Conservation (phyloP, 192 early-diverging fungal genomes). For the Mortierella alpina region DNA sequence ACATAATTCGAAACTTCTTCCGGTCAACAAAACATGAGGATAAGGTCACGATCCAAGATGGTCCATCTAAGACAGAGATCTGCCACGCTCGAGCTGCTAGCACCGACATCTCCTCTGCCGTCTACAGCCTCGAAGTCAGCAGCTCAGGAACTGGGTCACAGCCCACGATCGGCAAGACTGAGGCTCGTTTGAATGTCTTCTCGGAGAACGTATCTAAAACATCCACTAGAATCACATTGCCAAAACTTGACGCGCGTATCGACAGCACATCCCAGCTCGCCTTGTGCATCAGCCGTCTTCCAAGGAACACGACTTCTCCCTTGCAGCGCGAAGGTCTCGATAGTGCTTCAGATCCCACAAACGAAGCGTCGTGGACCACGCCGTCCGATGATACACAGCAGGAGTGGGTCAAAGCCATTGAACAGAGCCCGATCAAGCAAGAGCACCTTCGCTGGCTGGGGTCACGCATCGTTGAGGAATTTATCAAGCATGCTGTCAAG, state of each 20-base stretch:
- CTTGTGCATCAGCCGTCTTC: constrained; percentile 1
- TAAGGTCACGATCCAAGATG: neutral
- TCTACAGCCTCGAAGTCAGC: constrained; percentile 1
- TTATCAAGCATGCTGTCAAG: no score
- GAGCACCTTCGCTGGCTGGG: neutral
- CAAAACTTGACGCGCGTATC: neutral
- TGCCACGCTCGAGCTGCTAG: neutral
- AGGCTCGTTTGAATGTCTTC: neutral
- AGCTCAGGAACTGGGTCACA: neutral
- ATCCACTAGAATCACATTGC: neutral
- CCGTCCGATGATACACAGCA: neutral
- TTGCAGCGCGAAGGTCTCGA: neutral
- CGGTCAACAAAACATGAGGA: neutral
- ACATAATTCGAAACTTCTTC: neutral
- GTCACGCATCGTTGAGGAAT: no score
- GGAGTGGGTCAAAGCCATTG: constrained; percentile 2
- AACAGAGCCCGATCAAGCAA: neutral
- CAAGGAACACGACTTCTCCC: neutral
- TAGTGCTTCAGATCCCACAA: neutral
- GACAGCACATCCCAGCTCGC: neutral
- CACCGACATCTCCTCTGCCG: neutral
- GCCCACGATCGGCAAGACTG: neutral
- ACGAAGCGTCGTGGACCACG: neutral
- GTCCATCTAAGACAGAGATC: neutral
- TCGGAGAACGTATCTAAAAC: neutral